A percentile compares a stretch with the other conserved stretches of the same genome.
Conservation (phyloP, 495 filamentous ascomycete genomes). For the Neurospora cerealis region DNA sequence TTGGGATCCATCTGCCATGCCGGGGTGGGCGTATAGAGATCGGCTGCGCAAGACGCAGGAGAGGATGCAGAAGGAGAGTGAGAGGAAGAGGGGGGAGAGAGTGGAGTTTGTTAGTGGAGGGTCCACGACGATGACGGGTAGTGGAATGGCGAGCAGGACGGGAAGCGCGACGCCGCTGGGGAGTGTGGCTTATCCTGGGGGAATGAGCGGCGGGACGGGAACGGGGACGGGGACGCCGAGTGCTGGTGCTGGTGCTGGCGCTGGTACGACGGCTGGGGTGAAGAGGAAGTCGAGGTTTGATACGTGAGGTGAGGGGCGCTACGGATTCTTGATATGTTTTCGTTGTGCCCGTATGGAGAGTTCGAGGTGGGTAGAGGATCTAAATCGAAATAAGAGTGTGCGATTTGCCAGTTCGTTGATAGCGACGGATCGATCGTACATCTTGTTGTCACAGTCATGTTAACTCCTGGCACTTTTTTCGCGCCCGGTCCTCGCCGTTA, state of each 20-base stretch:
- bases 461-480: neutral
- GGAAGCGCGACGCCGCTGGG: constrained; percentile 16
- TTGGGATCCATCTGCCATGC: constrained; percentile 59
- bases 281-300: constrained; percentile 43
- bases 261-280: neutral
- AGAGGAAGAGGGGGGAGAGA: constrained; percentile 44
- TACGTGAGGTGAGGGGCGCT: constrained; percentile 17
- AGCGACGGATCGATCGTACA: neutral
- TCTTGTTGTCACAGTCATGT: neutral
- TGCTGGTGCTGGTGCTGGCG: neutral
- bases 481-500: neutral
- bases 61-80: constrained; percentile 45
- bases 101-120: constrained; percentile 69
- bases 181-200: constrained; percentile 24
- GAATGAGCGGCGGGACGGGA: constrained; percentile 14
- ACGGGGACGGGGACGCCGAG: neutral
- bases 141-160: constrained; percentile 14
- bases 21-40: constrained; percentile 64
- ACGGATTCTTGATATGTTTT: neutral
- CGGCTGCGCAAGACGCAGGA: constrained; percentile 58
- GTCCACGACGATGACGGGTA: constrained; percentile 2
- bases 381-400: neutral
- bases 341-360: neutral
- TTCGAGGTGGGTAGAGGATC: neutral
- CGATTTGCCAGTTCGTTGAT: neutral